These are phyloP conservation scores for Solanum chacoense DNA, from an alignment of 305 asterid species.

Conservation along the genomic window DNA sequence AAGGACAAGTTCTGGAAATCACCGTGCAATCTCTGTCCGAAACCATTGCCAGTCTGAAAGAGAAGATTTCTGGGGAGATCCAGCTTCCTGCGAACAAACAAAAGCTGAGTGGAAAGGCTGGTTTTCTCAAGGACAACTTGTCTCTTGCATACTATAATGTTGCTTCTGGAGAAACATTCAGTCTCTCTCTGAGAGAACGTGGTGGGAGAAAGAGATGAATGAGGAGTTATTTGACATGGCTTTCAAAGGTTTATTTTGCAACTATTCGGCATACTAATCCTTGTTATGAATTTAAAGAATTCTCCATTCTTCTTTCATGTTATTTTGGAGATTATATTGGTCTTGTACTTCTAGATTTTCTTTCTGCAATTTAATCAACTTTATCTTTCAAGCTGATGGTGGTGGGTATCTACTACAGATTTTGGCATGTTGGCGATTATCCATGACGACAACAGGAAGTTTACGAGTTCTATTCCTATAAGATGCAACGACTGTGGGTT, in stretches of 20 bases:
- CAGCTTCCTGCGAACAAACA: slow-evolving; percentile 97
- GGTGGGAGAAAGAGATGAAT: slow-evolving; percentile 97
- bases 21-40: slow-evolving; percentile 65
- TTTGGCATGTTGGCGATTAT: slow-evolving; percentile 18
- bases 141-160: slow-evolving; percentile 92
- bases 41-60: slow-evolving; percentile 75
- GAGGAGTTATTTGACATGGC: slow-evolving; percentile 8
- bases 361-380: background rate
- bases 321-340: slow-evolving; percentile 11
- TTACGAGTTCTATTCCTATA: background rate
- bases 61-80: slow-evolving; percentile 85
- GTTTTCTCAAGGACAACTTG: slow-evolving; percentile 90
- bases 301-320: slow-evolving; percentile 4
- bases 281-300: background rate
- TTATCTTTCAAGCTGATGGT: slow-evolving; percentile 17
- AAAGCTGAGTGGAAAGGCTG: slow-evolving; percentile 97
- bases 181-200: slow-evolving; percentile 93
- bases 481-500: slow-evolving; percentile 4
- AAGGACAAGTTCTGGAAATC: slow-evolving; percentile 84
- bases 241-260: slow-evolving; percentile 29
- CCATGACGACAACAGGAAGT: slow-evolving; percentile 18
- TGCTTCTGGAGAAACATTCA: slow-evolving; percentile 56
- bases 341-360: slow-evolving; percentile 18
- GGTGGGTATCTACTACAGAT: slow-evolving; percentile 22
- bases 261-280: slow-evolving; percentile 6